phyloP scores from a whole-genome alignment of 352 stramenopile species.

The Pilasporangium apinafurcum region DNA sequence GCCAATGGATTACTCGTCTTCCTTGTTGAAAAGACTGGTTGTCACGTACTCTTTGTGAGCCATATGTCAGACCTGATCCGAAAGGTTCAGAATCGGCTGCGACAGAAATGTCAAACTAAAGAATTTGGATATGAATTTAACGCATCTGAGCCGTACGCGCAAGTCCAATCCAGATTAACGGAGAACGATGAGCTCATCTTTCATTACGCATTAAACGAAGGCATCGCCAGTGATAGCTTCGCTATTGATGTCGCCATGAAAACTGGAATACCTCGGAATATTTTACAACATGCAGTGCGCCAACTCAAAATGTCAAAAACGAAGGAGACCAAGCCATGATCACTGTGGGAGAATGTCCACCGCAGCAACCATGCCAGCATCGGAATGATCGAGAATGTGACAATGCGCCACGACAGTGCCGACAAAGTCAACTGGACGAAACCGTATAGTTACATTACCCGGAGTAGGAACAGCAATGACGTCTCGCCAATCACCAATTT shows the following conservation, averaged over 20 bases:
- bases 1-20: slow-evolving; percentile 13
- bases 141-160: neutral
- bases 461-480: slow-evolving; percentile 67
- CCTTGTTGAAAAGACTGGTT: slow-evolving; percentile 19
- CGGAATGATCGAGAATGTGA: slow-evolving; percentile 75
- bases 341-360: slow-evolving; percentile 34
- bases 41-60: slow-evolving; percentile 28
- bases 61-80: slow-evolving; percentile 20
- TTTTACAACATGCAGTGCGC: neutral
- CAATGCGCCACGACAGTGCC: slow-evolving; percentile 67
- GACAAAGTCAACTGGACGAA: slow-evolving; percentile 57
- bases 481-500: slow-evolving; percentile 76
- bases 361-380: slow-evolving; percentile 68
- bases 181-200: slow-evolving; percentile 1
- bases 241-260: neutral
- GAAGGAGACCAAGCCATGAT: too few relatives aligned
- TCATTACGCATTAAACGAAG: slow-evolving; percentile 11
- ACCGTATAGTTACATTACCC: slow-evolving; percentile 80
- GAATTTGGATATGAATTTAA: neutral
- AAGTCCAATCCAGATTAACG: neutral
- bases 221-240: slow-evolving; percentile 20
- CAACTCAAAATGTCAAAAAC: neutral
- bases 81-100: slow-evolving; percentile 1
- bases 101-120: slow-evolving; percentile 3
- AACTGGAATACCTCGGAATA: slow-evolving; percentile 1